Base-by-base conservation (phyloP, 441 rosid genomes). In the Pelargonium citronellum region DNA sequence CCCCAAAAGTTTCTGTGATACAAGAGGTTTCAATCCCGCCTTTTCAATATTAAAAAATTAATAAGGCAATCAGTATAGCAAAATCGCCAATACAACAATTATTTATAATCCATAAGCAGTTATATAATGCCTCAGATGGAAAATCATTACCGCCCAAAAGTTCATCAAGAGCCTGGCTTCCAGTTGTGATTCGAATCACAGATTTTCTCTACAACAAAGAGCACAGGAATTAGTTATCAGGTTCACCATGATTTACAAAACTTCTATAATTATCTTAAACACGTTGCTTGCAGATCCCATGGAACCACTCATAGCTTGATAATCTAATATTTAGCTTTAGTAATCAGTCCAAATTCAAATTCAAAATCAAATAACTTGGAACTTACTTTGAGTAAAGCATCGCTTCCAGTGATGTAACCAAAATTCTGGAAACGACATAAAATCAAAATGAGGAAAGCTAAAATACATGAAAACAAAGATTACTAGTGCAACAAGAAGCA, bases 1-100 rank as follows among this genome's bases (percentile, higher is more conserved):
- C 92, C 39, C 96, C 98, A 88, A 89, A 92, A 74, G 99, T 96
- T 89, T 92, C 98, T 9, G 97, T 92, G 46, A 95, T 91, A 55
- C 86, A 83, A 22, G 69, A 63, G 73, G 99, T 88, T 79, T 90
- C 95, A 22, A 92, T 78, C 16, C 98, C 97, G 71, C 99, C 97
- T 92, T 66, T 76, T 64, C 73, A 79, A 78, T 74, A 74, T 3
- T 53, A 4, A 64, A n/a, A 69, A 67, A 69, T 39, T 71, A 68
- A 68, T 46, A 46, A 55, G 41, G 53, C 17, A n/a, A 5, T 22
- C 2, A 58, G 64, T 58, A 58, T 58, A 20, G n/a, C 34, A 58
- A 22, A 12, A 19, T 58, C 4, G 13, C 8, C 34, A 58, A 20
- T 5, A 11, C 19, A 4, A 1, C 8, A 62, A 16, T 8, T 1